A percentile compares a stretch with the other conserved stretches of the same genome.
Evolutionary conservation across 805 yeast genomes (phyloP).

Genomic region (Metschnikowia koreensis): DNA sequence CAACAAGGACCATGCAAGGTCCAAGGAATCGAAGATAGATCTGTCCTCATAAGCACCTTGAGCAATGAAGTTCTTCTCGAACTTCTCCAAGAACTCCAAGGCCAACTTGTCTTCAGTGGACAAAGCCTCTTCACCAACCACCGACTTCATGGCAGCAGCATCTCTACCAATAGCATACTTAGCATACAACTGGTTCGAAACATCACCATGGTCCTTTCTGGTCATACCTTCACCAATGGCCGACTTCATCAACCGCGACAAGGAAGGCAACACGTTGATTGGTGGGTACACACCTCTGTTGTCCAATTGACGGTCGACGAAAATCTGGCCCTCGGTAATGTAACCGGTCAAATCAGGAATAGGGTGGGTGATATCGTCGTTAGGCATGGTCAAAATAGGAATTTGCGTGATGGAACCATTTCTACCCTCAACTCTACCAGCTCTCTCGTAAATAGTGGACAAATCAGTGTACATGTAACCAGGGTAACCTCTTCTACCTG

Average conservation of each 20-base stretch:
- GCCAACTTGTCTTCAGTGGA: slow-evolving; percentile 97
- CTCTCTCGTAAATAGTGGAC: slow-evolving; percentile 98
- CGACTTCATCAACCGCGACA: slow-evolving; percentile 97
- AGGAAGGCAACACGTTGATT: slow-evolving; percentile 94
- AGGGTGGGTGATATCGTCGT: slow-evolving; percentile 99
- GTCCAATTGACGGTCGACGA: slow-evolving; percentile 91
- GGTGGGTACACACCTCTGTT: slow-evolving; percentile 99
- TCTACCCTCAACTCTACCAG: slow-evolving; percentile 99
- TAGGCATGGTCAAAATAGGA: slow-evolving; percentile 99
- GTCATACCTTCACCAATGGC: slow-evolving; percentile 99
- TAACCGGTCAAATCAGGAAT: slow-evolving; percentile 99
- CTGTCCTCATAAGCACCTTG: slow-evolving; percentile 98
- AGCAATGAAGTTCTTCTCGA: slow-evolving; percentile 89
- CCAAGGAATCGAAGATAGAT: slow-evolving; percentile 90
- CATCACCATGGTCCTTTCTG: slow-evolving; percentile 99
- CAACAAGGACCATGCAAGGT: slow-evolving; percentile 95
- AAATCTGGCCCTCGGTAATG: slow-evolving; percentile 98
- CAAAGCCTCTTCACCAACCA: slow-evolving; percentile 99
- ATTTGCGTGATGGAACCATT: slow-evolving; percentile 99
- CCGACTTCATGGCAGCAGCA: slow-evolving; percentile 99
- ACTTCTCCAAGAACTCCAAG: slow-evolving; percentile 94
- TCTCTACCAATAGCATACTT: slow-evolving; percentile 99
- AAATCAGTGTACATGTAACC: slow-evolving; percentile 99
- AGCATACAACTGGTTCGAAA: slow-evolving; percentile 97
- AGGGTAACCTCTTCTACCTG: slow-evolving; percentile 99